A percentile compares a stretch with the other conserved stretches of the same genome.
Conservation (phyloP, 2,329 filamentous ascomycete genomes). For the Pyrenochaeta sp. region DNA sequence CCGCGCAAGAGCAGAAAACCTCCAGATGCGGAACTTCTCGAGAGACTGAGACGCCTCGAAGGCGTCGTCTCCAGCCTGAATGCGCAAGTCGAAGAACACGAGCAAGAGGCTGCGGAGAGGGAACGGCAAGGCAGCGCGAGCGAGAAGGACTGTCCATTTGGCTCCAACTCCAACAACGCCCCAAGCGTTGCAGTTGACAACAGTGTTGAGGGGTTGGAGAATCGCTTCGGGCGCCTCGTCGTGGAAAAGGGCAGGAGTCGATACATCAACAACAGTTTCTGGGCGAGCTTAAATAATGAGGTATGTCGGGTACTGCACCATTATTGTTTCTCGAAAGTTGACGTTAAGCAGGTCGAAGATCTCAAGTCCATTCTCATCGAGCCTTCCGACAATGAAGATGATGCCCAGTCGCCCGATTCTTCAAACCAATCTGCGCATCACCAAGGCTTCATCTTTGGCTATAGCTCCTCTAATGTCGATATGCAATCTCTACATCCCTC, state of each 20-base stretch:
- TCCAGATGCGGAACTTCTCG: constrained; percentile 74
- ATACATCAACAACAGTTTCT: constrained; percentile 80
- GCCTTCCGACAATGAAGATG: constrained; percentile 67
- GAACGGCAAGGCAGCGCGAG: constrained; percentile 19
- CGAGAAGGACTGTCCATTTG: constrained; percentile 13
- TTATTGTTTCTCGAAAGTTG: too few relatives aligned
- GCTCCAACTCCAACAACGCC: neutral
- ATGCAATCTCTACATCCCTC: constrained; percentile 70
- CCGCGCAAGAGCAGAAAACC: constrained; percentile 73
- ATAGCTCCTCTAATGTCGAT: constrained; percentile 74
- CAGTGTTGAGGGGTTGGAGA: constrained; percentile 52
- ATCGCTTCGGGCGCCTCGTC: constrained; percentile 72
- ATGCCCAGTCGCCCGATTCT: constrained; percentile 52
- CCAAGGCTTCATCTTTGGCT: constrained; percentile 76
- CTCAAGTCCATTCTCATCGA: constrained; percentile 69
- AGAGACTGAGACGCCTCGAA: constrained; percentile 74
- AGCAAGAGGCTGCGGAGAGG: constrained; percentile 39
- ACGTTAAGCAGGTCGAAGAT: constrained; percentile 61
- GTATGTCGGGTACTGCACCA: too few relatives aligned
- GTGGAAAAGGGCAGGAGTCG: constrained; percentile 73
- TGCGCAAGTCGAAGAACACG: constrained; percentile 46
- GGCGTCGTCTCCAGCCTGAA: constrained; percentile 73
- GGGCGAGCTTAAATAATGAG: constrained; percentile 78
- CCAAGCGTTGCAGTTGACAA: constrained; percentile 37
- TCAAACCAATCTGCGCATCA: constrained; percentile 59